Percentiles rank a stretch among this genome's conserved stretches.
Evolutionary conservation across 768 basidiomycete species (phyloP).

Genomic region (Hygrophorus pudorinus): DNA sequence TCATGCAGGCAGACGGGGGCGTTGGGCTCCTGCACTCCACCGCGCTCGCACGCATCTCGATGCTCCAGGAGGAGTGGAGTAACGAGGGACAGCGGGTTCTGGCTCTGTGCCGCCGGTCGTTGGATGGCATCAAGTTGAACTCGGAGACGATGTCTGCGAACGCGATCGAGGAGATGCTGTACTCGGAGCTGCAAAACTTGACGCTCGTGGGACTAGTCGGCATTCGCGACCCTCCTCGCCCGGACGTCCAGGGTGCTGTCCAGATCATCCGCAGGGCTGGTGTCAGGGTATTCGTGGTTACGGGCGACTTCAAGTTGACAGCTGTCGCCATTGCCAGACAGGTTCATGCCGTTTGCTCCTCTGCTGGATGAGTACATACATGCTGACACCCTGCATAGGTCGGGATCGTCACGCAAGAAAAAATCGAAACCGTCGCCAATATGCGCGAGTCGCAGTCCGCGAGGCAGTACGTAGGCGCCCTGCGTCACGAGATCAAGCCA

Average conservation of each 20-base stretch:
- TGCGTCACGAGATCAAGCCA: constrained; percentile 22
- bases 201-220: constrained; percentile 49
- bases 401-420: constrained; percentile 59
- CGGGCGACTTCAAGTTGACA: constrained; percentile 66
- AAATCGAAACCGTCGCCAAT: constrained; percentile 51
- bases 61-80: constrained; percentile 32
- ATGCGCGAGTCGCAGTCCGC: constrained; percentile 61
- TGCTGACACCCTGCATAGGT: constrained; percentile 39
- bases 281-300: constrained; percentile 72
- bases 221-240: constrained; percentile 61
- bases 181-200: constrained; percentile 44
- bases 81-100: constrained; percentile 44
- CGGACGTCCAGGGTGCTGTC: constrained; percentile 62
- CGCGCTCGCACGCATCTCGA: constrained; percentile 13
- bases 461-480: constrained; percentile 11
- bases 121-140: constrained; percentile 21
- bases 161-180: constrained; percentile 2
- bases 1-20: constrained; percentile 23
- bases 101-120: constrained; percentile 28
- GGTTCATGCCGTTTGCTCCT: constrained; percentile 42
- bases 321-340: constrained; percentile 67
- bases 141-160: neutral
- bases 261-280: constrained; percentile 59
- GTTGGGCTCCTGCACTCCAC: constrained; percentile 19
- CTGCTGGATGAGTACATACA: constrained; percentile 53